phyloP scores from a whole-genome alignment of 1,139 yeast species.

The Kazachstania sp. region DNA sequence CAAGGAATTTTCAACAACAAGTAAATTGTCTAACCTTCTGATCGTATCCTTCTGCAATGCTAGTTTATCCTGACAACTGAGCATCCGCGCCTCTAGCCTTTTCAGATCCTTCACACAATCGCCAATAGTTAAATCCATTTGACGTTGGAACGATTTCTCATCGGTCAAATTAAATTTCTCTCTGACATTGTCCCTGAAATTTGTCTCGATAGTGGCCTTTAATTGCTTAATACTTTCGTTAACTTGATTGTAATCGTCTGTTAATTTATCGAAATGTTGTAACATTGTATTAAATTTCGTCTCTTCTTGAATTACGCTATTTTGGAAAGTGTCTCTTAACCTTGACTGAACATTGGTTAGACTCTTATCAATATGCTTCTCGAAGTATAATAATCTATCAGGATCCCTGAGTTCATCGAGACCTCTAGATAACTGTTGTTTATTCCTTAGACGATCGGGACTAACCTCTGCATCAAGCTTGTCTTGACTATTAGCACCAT shows the following conservation, averaged over 20 bases:
- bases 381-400: background rate
- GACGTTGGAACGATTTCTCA: conserved; percentile 11
- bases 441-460: background rate
- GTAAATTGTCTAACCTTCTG: conserved; percentile 35
- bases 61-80: conserved; percentile 10
- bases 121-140: conserved; percentile 8
- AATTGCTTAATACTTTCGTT: conserved; percentile 6
- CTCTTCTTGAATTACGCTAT: conserved; percentile 5
- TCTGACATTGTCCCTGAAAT: conserved; percentile 8
- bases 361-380: conserved; percentile 1
- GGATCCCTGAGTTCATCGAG: background rate
- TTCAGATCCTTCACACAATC: conserved; percentile 9
- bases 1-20: conserved; percentile 18
- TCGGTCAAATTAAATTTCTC: conserved; percentile 10
- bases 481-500: background rate
- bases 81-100: conserved; percentile 14
- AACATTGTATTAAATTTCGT: conserved; percentile 3
- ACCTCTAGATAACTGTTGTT: background rate
- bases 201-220: conserved; percentile 5
- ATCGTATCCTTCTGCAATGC: conserved; percentile 73
- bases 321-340: background rate
- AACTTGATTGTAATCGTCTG: conserved; percentile 5
- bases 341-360: background rate
- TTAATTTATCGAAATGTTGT: conserved; percentile 8
- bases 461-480: background rate